Evolutionary conservation across 2,329 filamentous ascomycete species (phyloP).

Genomic region (Emergomyces pasteurianus): DNA sequence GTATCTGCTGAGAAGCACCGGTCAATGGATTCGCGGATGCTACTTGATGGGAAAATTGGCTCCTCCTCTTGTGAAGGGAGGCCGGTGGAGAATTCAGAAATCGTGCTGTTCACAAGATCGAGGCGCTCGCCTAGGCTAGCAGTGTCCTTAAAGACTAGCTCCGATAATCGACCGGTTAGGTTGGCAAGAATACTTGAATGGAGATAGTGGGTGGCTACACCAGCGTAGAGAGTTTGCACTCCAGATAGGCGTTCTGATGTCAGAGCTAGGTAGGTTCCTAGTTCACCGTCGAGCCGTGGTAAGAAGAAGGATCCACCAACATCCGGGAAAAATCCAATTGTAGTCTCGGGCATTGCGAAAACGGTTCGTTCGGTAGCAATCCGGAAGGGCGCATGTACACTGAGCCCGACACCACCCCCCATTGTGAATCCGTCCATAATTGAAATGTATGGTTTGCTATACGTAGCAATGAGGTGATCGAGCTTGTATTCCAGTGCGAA

Average conservation of each 20-base stretch:
- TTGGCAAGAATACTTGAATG: constrained; percentile 76
- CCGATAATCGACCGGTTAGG: constrained; percentile 73
- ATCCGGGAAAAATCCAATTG: constrained; percentile 96
- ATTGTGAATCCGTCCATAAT: constrained; percentile 98
- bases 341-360: constrained; percentile 98
- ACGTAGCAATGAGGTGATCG: constrained; percentile 89
- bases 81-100: constrained; percentile 83
- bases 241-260: constrained; percentile 77
- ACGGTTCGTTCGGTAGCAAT: constrained; percentile 92
- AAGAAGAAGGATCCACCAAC: constrained; percentile 96
- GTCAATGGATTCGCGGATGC: constrained; percentile 70
- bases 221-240: constrained; percentile 77
- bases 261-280: constrained; percentile 86
- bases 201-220: constrained; percentile 90
- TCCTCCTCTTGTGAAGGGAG: constrained; percentile 52
- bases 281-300: constrained; percentile 69
- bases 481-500: constrained; percentile 94
- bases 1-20: constrained; percentile 60
- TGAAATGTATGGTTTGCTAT: constrained; percentile 81
- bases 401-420: constrained; percentile 91
- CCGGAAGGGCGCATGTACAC: constrained; percentile 86
- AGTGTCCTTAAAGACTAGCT: constrained; percentile 78
- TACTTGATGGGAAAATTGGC: constrained; percentile 54
- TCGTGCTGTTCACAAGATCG: constrained; percentile 66
- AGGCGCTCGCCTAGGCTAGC: constrained; percentile 52